Conservation (phyloP, 164 flowering plant genomes). For the Aristolochia fimbriata region DNA sequence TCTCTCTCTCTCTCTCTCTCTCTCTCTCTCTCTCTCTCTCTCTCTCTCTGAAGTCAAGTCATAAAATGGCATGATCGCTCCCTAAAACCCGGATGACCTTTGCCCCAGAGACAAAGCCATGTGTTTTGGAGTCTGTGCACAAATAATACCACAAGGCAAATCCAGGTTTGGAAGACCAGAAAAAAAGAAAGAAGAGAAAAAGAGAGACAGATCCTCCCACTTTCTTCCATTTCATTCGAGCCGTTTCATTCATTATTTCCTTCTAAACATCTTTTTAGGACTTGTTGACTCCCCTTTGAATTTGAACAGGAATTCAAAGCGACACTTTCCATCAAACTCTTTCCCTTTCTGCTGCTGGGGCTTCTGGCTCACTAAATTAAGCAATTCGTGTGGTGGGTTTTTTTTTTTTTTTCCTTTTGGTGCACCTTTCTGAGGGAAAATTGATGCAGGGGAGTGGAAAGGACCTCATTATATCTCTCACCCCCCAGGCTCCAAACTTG, state of each 20-base stretch:
- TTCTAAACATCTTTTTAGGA: neutral
- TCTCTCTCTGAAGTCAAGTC: slow-evolving; percentile 6
- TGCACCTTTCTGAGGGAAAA: neutral
- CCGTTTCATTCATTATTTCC: neutral
- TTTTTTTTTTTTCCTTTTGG: neutral
- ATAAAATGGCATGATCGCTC: slow-evolving; percentile 26
- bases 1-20: neutral
- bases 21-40: neutral
- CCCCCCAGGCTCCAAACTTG: slow-evolving; percentile 10
- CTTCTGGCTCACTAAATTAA: neutral
- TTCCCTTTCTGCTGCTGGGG: neutral
- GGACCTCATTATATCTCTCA: slow-evolving; percentile 3
- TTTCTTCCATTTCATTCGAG: neutral
- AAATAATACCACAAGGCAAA: slow-evolving; percentile 13
- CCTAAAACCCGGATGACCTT: slow-evolving; percentile 50
- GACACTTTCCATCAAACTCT: neutral
- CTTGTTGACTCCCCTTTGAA: neutral
- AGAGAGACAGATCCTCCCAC: slow-evolving; percentile 14
- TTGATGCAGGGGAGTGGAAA: slow-evolving; percentile 2
- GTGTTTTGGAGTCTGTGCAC: slow-evolving; percentile 39
- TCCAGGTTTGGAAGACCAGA: slow-evolving; percentile 3
- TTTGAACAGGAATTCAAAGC: neutral
- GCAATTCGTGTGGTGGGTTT: neutral
- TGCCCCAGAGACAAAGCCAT: slow-evolving; percentile 16
- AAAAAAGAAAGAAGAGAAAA: too few relatives aligned